Evolutionary conservation across 257 asterid species (phyloP), one percentile per base, ranked within the genome.

Genomic region (Gynochthodes officinalis): DNA sequence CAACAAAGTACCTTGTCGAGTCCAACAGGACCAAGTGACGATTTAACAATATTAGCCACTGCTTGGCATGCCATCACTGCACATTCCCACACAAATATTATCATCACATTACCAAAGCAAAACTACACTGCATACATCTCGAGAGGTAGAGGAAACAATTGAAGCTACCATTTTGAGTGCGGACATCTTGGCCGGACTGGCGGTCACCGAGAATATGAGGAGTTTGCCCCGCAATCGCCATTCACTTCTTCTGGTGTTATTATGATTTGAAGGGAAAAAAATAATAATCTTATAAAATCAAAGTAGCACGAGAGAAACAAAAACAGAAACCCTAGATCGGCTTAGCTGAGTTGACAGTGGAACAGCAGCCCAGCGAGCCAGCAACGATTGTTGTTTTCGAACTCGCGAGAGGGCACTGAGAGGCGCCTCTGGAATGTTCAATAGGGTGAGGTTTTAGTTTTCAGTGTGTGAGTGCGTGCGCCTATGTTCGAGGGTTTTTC

Each of bases 1-100:
- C 10, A 76, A 7, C 9, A 55, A 61, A 25, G 60, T 69, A 91
- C 99, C 99, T 94, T 94, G 83, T 94, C 99, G 65, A 94, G 98
- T 74, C 99, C 98, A 69, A 92, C 97, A 1, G 98, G 99, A 71
- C 99, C 99, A 25, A 95, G 95, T 1, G 98, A 95, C 18, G 99
- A 90, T 77, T 95, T 95, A 68, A 95, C 98, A 50, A 91, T 87
- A 78, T 94, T 89, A 7, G 99, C 96, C 52, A 94, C 80, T 5
- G 99, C 98, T 76, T 87, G 95, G 77, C 99, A 94, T 53, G 98
- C 96, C 82, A 86, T 43, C 39, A 92, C 99, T 95, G 86, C 81
- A 55, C 82, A 82, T 76, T 59, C 69, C 18, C 64, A 70, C 23
- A 61, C 8, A 50, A 53, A 52, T n/a, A n/a, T 15, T 14, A 75